Base-by-base conservation (phyloP, 163 green algal species). In the Scenedesmus sp. region DNA sequence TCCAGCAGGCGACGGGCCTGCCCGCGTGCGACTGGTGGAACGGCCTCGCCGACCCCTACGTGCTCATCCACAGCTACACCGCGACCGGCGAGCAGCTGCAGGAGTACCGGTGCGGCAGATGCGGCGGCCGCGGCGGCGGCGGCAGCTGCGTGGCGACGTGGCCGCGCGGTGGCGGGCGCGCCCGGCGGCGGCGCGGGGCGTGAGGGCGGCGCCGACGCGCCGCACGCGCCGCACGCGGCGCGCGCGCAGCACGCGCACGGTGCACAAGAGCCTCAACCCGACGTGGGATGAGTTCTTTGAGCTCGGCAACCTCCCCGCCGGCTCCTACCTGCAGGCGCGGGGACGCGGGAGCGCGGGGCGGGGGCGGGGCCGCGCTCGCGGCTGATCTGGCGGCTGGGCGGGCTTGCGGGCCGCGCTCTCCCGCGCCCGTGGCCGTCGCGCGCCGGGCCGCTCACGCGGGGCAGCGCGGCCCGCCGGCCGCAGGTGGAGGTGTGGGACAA, bases 401-500 rank as follows among this genome's bases (percentile, higher is more conserved):
- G n/a, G n/a, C n/a, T n/a, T n/a, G n/a, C n/a, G n/a, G n/a, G n/a
- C n/a, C n/a, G n/a, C n/a, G n/a, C n/a, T n/a, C n/a, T n/a, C n/a
- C n/a, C n/a, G n/a, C n/a, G n/a, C n/a, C n/a, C n/a, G n/a, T n/a
- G n/a, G n/a, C n/a, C n/a, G n/a, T n/a, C n/a, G n/a, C n/a, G n/a
- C n/a, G n/a, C n/a, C n/a, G n/a, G n/a, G n/a, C 2, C 20, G 9
- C 9, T 18, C 24, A 42, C 9, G 1, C 26, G 42, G 57, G 28
- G 45, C 17, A 54, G 26, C 47, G 58, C 7, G 11, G 47, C 45
- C 42, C 28, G 20, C 28, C n/a, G 15, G 31, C 14, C 62, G n/a
- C 9, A 28, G 17, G 47, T 74, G 4, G 47, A 85, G 81, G 81
- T 86, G n/a, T 86, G 81, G 81, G 81, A 85, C 69, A 84, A 84